phyloP scores from a whole-genome alignment of 257 asterid species.

The Nicotiana obtusifolia region DNA sequence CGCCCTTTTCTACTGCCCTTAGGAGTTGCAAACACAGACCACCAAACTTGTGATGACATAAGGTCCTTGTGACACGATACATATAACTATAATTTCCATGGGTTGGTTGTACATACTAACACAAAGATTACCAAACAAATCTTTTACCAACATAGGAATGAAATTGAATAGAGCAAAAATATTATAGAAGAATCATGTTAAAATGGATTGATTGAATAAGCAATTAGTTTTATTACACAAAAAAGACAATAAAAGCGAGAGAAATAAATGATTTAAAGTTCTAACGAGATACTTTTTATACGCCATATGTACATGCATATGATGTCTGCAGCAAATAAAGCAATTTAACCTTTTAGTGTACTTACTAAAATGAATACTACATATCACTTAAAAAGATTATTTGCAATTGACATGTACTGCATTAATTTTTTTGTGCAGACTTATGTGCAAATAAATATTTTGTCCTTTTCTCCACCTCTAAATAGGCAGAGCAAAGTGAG shows the following conservation, averaged over 20 bases:
- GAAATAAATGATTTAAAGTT: too few relatives aligned
- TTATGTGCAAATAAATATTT: neutral
- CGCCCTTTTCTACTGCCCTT: slow-evolving; percentile 15
- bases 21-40: slow-evolving; percentile 10
- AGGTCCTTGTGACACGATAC: too few relatives aligned
- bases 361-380: too few relatives aligned
- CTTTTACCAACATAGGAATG: neutral
- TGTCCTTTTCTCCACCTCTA: neutral
- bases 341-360: neutral
- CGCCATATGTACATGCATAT: neutral
- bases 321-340: neutral
- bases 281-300: neutral
- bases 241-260: neutral
- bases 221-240: neutral
- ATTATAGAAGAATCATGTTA: too few relatives aligned
- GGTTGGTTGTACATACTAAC: neutral
- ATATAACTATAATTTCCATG: neutral
- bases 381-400: too few relatives aligned
- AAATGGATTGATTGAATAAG: neutral
- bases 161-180: neutral
- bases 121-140: neutral
- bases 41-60: slow-evolving; percentile 6
- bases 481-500: too few relatives aligned
- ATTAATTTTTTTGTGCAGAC: too few relatives aligned
- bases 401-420: too few relatives aligned